Base-by-base conservation (phyloP, 2,329 filamentous ascomycete species). In the Elsinoe batatas region DNA sequence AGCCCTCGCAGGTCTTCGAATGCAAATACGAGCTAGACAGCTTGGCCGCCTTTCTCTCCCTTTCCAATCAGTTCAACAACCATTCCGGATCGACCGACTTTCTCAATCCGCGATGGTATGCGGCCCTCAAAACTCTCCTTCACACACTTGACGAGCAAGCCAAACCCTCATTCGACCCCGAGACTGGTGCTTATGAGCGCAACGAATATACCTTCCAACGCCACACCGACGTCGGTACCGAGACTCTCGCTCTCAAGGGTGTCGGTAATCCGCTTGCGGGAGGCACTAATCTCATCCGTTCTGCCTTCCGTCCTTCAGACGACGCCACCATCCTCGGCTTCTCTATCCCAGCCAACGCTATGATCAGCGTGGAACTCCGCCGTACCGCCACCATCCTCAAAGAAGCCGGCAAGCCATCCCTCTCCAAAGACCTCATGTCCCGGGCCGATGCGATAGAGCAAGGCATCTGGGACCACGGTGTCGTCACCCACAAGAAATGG, bases 1-100 rank as follows among this genome's bases (percentile, higher is more conserved):
- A 97, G 65, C 85, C 85, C 0, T 81, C 78, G 0, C 80, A 84
- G 49, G 93, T 98, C 3, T 98, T 96, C 61, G 93, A 98, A 71
- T 98, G 93, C 80, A 98, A 98, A 72, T 98, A 97, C 71, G 93
- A 98, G 74, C 82, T 98, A 18, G 93, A 98, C 72, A 96, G 91
- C 7, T 77, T 98, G 0, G 93, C 91, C 0, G 85, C 94, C 66
- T 98, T 98, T 69, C 78, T 98, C 5, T 83, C 87, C 0, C 74
- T 98, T 1, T 81, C 79, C 15, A 96, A 95, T 64, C 84, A 95
- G 63, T 97, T 95, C 71, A 79, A 93, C 71, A 81, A 86, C 37
- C 79, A 88, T 65, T 94, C 89, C 0, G 79, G 79, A 1, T 91
- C 88, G 0, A 85, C 79, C 0, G 84, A 85, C 1, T 96, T 95